Base-by-base conservation (phyloP, 2,329 filamentous ascomycete species). In the Colletotrichum magnum region DNA sequence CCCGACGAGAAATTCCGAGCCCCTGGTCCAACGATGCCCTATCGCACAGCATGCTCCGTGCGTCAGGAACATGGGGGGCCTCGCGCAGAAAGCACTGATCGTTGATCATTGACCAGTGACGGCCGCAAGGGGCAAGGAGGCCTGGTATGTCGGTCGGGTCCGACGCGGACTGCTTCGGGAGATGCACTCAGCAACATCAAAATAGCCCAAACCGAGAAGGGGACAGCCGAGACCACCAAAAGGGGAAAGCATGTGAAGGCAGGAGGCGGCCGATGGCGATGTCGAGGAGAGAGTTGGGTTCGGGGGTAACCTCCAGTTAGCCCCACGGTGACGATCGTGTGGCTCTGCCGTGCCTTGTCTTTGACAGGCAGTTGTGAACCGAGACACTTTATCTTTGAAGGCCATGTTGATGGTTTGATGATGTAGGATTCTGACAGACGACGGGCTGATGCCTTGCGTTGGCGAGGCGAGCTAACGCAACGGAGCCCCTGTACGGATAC, bases 261-360 rank as follows among this genome's bases (percentile, higher is more conserved):
- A 60, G 66, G 66, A 69, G 56, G 41, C 62, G 62, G 57, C 62
- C 62, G 62, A 62, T 32, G 43, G 26, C 47, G 56, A 62, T 32
- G 43, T 36, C 47, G 56, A 26, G 39, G 32, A 41, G 52, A 21
- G 47, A 43, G 41, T n/a, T 48, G 3, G 4, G 36, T 48, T 24
- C 61, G 51, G 43, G 63, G 63, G 63, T 45, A 39, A 54, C 26
- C 53, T 64, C 54, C 65, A 26, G 39, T 36, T 21, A 59, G 65
- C 53, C 54, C 66, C 61, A 60, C 54, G 56, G 24, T 45, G 66
- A 54, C 43, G 61, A 69, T 59, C 61, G 48, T 43, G 66, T 53
- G 26, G 43, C 52, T 69, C 64, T 62, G 45, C 64, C 57, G 63
- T 36, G 50, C 39, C 36, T 62, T 36, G 59, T 54, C 50, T 28